Evolutionary conservation across 257 asterid species (phyloP), one percentile per base, ranked within the genome.

Genomic region (Haberlea rhodopensis): DNA sequence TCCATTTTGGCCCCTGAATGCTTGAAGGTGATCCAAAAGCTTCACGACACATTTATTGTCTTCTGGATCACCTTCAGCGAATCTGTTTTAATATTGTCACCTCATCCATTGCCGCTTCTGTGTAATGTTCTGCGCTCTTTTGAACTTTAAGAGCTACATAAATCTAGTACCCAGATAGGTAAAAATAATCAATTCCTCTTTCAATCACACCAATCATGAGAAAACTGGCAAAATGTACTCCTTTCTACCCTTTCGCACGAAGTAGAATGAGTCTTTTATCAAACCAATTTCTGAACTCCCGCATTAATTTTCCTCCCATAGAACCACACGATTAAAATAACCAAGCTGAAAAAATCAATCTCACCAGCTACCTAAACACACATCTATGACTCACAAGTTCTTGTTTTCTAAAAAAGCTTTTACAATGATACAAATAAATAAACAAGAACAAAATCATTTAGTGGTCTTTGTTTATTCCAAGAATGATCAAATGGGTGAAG

Each of bases 21-120:
- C n/a, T n/a, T n/a, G n/a, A n/a, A n/a, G n/a, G n/a, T n/a, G n/a
- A n/a, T n/a, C n/a, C n/a, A n/a, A n/a, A n/a, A n/a, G n/a, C n/a
- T n/a, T n/a, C n/a, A n/a, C n/a, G n/a, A n/a, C n/a, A n/a, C n/a
- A n/a, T n/a, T n/a, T n/a, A n/a, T n/a, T n/a, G n/a, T n/a, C n/a
- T n/a, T n/a, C n/a, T n/a, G n/a, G n/a, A n/a, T n/a, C n/a, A n/a
- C n/a, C n/a, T n/a, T n/a, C n/a, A 53, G 97, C 88, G 71, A 71
- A 89, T 80, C 78, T 89, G 90, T 81, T 89, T 89, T 32, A 92
- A 68, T 56, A 92, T 92, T 23, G 91, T 82, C 66, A 92, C 84
- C 78, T 92, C 99, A 57, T 92, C 97, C 97, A 89, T 82, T 56
- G 99, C 96, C 3, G 97, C 99, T 76, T 92, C 96, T 1, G 96